These are phyloP conservation scores for Nissolia schottii DNA, from an alignment of 306 rosid genomes.

Conservation along the genomic window DNA sequence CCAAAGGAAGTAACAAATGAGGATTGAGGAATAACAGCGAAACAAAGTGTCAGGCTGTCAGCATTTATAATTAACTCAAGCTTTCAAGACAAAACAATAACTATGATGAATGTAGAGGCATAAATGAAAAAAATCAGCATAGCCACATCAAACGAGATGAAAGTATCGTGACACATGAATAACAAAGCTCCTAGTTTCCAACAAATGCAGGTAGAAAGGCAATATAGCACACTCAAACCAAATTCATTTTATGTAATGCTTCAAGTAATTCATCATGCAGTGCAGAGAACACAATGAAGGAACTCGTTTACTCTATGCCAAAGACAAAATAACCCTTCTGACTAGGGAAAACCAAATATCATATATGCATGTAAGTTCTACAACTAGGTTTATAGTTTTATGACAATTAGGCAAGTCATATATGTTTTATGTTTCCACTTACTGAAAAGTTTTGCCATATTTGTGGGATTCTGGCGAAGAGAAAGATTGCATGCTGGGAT, in stretches of 20 bases:
- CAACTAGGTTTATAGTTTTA: background rate
- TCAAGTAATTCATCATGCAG: slow-evolving; percentile 1
- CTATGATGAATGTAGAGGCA: background rate
- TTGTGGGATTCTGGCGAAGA: slow-evolving; percentile 91
- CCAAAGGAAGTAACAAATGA: slow-evolving; percentile 23
- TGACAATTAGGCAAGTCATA: background rate
- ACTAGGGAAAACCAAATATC: background rate
- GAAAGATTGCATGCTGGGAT: slow-evolving; percentile 89
- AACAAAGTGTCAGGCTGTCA: background rate
- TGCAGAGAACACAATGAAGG: background rate
- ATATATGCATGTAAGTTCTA: background rate
- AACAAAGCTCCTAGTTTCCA: slow-evolving; percentile 9
- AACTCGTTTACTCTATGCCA: background rate
- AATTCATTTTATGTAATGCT: background rate
- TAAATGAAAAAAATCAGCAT: slow-evolving; percentile 7
- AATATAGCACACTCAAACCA: slow-evolving; percentile 6
- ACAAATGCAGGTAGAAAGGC: slow-evolving; percentile 2
- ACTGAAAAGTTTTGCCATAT: slow-evolving; percentile 91
- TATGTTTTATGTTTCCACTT: slow-evolving; percentile 40
- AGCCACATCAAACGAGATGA: slow-evolving; percentile 14
- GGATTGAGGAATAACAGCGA: slow-evolving; percentile 16
- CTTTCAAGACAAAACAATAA: background rate
- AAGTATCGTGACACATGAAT: background rate
- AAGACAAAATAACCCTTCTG: slow-evolving; percentile 5
- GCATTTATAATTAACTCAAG: slow-evolving; percentile 17